Evolutionary conservation across 2,329 filamentous ascomycete species (phyloP), one percentile per base, ranked within the genome.

Genomic region (Cordyceps cicadae): DNA sequence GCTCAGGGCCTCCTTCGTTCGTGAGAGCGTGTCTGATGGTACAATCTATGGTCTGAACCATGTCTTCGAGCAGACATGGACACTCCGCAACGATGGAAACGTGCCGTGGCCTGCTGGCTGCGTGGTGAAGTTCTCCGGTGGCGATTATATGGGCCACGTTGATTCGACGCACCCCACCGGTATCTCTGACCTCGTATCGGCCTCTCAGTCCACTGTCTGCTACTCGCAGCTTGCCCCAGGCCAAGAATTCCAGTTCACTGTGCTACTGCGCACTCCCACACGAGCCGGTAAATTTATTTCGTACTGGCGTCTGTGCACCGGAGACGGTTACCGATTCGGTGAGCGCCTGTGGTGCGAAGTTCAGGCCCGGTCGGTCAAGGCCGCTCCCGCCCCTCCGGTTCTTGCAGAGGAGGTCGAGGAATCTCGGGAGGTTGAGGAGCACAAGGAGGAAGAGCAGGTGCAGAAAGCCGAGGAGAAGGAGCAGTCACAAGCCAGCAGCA

Each of bases 311-410:
- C 79, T 99, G 66, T 95, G 92, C 67, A 86, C 90, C 62, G 81
- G 86, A 8, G 86, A 90, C 61, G 92, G 92, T 26, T 79, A 82
- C 65, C 88, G 90, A 65, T 97, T 97, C 66, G 94, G 94, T 45
- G 90, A 97, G 77, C 89, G 92, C 69, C 80, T 99, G 53, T 99
- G 93, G 93, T 97, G 93, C 71, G 92, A 97, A 66, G 85, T 99
- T 64, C 83, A 85, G 55, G 90, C 97, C 66, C 76, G 79, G 67
- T 67, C 70, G 34, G 70, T 74, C 64, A 71, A 77, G 66, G 70
- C 72, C 37, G 66, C 69, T 48, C 64, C 66, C 26, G 63, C 68
- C 4, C 9, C 54, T 61, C 60, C 63, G 5, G 65, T 70, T 58
- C 60, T 63, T 54, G 68, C 70, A 39, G 67, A 70, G 62, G 12